Conservation (phyloP, 768 basidiomycete species). For the Nevesoporus exiguus region DNA sequence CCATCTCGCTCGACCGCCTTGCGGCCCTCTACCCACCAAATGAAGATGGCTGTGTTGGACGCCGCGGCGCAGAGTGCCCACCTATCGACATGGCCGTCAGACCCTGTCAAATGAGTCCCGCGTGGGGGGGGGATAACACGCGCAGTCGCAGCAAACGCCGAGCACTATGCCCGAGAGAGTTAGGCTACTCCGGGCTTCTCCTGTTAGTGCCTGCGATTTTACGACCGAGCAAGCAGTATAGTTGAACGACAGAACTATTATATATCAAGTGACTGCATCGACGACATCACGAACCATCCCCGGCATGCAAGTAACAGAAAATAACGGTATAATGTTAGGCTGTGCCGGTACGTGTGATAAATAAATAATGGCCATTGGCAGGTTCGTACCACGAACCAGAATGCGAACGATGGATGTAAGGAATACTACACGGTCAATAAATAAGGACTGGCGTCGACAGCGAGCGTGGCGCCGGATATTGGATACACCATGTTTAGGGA, state of each 20-base stretch:
- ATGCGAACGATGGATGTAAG: conserved; percentile 18
- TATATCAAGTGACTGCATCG: background rate
- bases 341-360: conserved; percentile 9
- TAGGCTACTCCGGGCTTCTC: background rate
- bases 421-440: conserved; percentile 20
- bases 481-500: conserved; percentile 14
- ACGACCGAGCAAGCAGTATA: conserved; percentile 1
- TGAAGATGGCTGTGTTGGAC: conserved; percentile 20
- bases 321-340: conserved; percentile 14
- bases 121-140: conserved; percentile 16
- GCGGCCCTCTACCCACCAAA: conserved; percentile 6
- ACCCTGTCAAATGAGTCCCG: background rate
- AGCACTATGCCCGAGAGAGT: conserved; percentile 5
- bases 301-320: conserved; percentile 2
- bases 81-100: conserved; percentile 11
- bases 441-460: conserved; percentile 4
- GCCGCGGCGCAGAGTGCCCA: conserved; percentile 8
- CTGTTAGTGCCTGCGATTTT: background rate
- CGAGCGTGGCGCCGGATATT: conserved; percentile 4
- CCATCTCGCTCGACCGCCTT: conserved; percentile 13
- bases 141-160: conserved; percentile 15
- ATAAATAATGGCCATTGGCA: conserved; percentile 21
- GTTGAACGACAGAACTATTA: background rate
- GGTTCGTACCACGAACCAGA: conserved; percentile 2
- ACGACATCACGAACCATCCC: background rate